Evolutionary conservation across 805 yeast species (phyloP), one percentile per base, ranked within the genome.

Genomic region (Spathaspora sp.): DNA sequence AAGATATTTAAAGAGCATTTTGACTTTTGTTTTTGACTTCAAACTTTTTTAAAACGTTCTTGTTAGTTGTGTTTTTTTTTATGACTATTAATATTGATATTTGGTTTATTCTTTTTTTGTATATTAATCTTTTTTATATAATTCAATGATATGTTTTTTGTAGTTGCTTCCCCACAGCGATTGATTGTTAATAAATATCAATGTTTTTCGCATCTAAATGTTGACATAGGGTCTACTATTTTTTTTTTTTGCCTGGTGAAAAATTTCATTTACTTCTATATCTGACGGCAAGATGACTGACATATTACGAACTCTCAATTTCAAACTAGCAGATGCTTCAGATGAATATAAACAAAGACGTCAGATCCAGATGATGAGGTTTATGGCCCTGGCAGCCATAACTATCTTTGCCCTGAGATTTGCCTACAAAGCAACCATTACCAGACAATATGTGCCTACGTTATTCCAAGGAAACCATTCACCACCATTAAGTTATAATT

Each of bases 391-490:
- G 14, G 87, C 96, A 0, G 79, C 86, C 1, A 73, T 83, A 23
- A 85, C 96, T 0, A 77, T 91, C 44, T 68, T 84, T 49, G 84
- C 90, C 11, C 82, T 94, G 10, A 75, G 93, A 57, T 65, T 87
- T 46, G 92, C 96, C 16, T 84, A 84, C 65, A 78, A 87, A 61
- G 87, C 94, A 17, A 85, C 93, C 3, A 73, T 82, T 39, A 71
- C 85, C 20, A 77, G 97, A 59, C 84, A 86, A 67, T 90, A 81
- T 67, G 72, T 82, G 5, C 97, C 97, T 7, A 78, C 78, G 43
- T 75, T 84, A 60, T 92, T 88, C 68, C 91, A 89, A 60, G 89
- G 92, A 11, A 91, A 91, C 67, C 93, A 90, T 60, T 79, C 82
- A 52, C 96, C 96, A 1, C 97, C 97, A 5, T 76, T 83, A n/a